Evolutionary conservation across 2,329 filamentous ascomycete genomes (phyloP).

Genomic region (Exutisphaerella laricina): DNA sequence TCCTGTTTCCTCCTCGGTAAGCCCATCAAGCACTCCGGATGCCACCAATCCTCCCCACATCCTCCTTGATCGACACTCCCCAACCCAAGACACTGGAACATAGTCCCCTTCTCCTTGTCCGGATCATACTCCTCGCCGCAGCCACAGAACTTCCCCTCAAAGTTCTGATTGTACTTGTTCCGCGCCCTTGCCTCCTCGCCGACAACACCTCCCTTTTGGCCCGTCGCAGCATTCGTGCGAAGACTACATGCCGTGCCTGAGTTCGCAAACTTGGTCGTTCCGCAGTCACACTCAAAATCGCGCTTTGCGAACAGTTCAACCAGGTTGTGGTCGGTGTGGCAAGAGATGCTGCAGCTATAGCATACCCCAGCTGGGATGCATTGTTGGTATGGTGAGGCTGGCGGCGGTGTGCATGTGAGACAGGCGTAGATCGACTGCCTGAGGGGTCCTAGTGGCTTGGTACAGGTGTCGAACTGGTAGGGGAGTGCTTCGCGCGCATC

Average conservation of each 20-base stretch:
- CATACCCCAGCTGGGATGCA: slow-evolving; percentile 78
- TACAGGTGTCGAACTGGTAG: slow-evolving; percentile 93
- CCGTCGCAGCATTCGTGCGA: slow-evolving; percentile 66
- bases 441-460: slow-evolving; percentile 78
- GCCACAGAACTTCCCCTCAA: slow-evolving; percentile 84
- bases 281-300: slow-evolving; percentile 94
- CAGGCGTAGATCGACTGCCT: slow-evolving; percentile 89
- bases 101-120: slow-evolving; percentile 84
- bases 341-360: slow-evolving; percentile 94
- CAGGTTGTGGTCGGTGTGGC: slow-evolving; percentile 88
- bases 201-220: slow-evolving; percentile 68
- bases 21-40: slow-evolving; percentile 85
- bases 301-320: slow-evolving; percentile 96
- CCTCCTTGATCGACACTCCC: slow-evolving; percentile 75
- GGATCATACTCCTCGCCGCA: slow-evolving; percentile 86
- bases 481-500: slow-evolving; percentile 93
- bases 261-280: slow-evolving; percentile 68
- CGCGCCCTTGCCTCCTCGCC: slow-evolving; percentile 64
- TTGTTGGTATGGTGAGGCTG: slow-evolving; percentile 54
- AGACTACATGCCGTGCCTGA: slow-evolving; percentile 67
- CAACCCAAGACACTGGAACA: slow-evolving; percentile 93
- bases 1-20: slow-evolving; percentile 57
- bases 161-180: slow-evolving; percentile 96
- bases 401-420: slow-evolving; percentile 83
- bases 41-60: slow-evolving; percentile 97